Base-by-base conservation (phyloP, 345 rosid genomes). In the Moricandia moricandioides region DNA sequence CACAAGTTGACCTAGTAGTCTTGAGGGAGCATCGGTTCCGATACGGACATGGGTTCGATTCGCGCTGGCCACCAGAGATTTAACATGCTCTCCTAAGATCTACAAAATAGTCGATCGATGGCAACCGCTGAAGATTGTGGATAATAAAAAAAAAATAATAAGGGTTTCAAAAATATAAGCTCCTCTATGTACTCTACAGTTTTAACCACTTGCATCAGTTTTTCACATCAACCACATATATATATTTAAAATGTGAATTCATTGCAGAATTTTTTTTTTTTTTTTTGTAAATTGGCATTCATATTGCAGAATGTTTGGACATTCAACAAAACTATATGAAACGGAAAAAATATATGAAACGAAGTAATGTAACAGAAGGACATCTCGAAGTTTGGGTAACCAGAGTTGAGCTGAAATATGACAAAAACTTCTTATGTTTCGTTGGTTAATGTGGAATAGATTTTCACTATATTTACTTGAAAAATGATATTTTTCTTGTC, bases 181-280 rank as follows among this genome's bases (percentile, higher is more conserved):
- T 31, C 51, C 30, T 14, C 14, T 30, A 3, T 30, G 26, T 18
- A 56, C 21, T 17, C 31, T 30, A 4, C 16, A 8, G 64, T 56
- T 27, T 56, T 56, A 30, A 40, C 65, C 47, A 56, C 66, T 47
- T 64, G 62, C 76, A 11, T 17, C 8, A 72, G 39, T 52, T 35
- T 39, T 26, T 49, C 37, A 14, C 69, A 72, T 52, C 39, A 13
- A 56, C 31, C 61, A 56, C 7, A 45, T n/a, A 13, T 43, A 21
- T 24, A 55, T 56, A 24, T 27, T 27, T 58, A 2, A 13, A 29
- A 13, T 26, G 12, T n/a, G 62, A 29, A 27, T 57, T 29, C 21
- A 24, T 5, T 56, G 60, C 31, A 56, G 14, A 26, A 26, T 10
- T 21, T 8, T 14, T 8, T 14, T 8, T 14, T 8, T 14, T 49